Evolutionary conservation across 306 rosid species (phyloP).

Genomic region (Prunus padus): DNA sequence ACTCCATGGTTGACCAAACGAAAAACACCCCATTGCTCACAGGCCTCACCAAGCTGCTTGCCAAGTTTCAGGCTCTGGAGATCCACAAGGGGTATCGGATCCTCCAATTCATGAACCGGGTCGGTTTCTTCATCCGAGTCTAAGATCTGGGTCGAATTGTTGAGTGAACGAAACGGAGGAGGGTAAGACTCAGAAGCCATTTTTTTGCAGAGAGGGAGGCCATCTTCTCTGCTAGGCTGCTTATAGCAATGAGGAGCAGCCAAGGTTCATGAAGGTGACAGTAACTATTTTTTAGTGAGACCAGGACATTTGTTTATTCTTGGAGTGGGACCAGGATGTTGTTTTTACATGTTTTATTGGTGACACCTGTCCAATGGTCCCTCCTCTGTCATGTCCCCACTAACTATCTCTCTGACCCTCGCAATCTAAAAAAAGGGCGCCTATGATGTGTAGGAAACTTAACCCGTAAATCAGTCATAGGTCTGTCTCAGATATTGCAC

Average conservation of each 20-base stretch:
- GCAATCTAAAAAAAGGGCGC: not conserved
- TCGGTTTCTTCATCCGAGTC: not conserved
- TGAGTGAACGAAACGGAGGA: slow-evolving; percentile 34
- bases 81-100: slow-evolving; percentile 53
- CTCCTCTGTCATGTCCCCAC: not conserved
- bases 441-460: not conserved
- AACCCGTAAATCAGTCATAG: not conserved
- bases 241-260: not conserved
- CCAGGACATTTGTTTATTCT: not conserved
- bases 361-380: not conserved
- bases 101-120: not conserved
- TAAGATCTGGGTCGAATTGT: not conserved
- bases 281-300: not conserved
- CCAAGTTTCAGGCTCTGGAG: slow-evolving; percentile 28
- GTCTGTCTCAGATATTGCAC: not conserved
- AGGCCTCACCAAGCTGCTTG: slow-evolving; percentile 43
- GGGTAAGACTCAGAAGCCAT: slow-evolving; percentile 47
- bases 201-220: not conserved
- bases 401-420: no score
- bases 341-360: not conserved
- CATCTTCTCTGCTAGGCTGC: not conserved
- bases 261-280: not conserved
- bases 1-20: slow-evolving; percentile 74
- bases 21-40: slow-evolving; percentile 63
- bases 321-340: not conserved